These are phyloP conservation scores for Candida sanyaensis DNA, from an alignment of 1,139 yeast genomes.

Conservation along the genomic window DNA sequence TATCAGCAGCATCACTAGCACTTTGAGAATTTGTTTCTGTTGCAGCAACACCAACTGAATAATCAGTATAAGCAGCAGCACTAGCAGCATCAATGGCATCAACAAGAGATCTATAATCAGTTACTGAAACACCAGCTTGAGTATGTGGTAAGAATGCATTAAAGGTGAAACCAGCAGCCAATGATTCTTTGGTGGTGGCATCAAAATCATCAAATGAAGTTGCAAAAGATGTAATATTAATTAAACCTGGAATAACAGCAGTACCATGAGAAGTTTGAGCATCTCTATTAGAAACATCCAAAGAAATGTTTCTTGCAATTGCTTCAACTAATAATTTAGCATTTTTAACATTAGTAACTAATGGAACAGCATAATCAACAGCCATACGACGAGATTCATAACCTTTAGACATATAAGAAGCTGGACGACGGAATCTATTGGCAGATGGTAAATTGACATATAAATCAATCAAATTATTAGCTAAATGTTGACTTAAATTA, in stretches of 20 bases:
- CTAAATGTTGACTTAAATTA: slow-evolving; percentile 94
- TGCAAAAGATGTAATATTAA: slow-evolving; percentile 78
- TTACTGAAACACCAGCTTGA: slow-evolving; percentile 53
- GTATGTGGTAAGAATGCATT: slow-evolving; percentile 79
- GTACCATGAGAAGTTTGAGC: slow-evolving; percentile 91
- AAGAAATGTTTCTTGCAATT: slow-evolving; percentile 64
- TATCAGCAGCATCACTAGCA: slow-evolving; percentile 61
- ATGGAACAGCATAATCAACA: slow-evolving; percentile 95
- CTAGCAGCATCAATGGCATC: slow-evolving; percentile 62
- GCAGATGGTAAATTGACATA: slow-evolving; percentile 96
- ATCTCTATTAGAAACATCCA: slow-evolving; percentile 77
- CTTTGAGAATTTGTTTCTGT: slow-evolving; percentile 66
- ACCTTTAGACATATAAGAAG: slow-evolving; percentile 96
- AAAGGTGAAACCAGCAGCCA: slow-evolving; percentile 89
- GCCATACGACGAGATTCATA: slow-evolving; percentile 99
- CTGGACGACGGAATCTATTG: slow-evolving; percentile 98
- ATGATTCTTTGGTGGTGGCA: slow-evolving; percentile 66
- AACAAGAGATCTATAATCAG: slow-evolving; percentile 64
- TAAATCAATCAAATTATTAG: slow-evolving; percentile 93
- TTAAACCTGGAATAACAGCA: slow-evolving; percentile 80
- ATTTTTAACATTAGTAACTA: slow-evolving; percentile 96
- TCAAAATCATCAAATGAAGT: slow-evolving; percentile 70
- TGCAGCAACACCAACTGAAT: slow-evolving; percentile 81
- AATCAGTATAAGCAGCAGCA: slow-evolving; percentile 75
- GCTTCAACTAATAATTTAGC: slow-evolving; percentile 97